Percentiles rank a stretch among this genome's conserved stretches.
Conservation (phyloP, 2,329 filamentous ascomycete species). For the Apiospora aurea region DNA sequence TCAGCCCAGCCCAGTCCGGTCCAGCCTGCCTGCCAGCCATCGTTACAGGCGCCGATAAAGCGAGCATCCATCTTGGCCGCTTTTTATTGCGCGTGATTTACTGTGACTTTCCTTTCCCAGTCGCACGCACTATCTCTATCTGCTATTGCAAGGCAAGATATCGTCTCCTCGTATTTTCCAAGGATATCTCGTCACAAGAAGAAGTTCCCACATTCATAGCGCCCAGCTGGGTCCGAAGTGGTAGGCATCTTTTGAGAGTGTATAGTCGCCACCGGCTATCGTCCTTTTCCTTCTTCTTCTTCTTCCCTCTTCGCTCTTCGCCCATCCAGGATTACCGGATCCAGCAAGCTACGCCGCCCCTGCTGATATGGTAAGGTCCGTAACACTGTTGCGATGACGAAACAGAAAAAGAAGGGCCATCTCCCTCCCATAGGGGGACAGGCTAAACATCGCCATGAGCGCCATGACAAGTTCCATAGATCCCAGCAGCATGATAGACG, state of each 20-base stretch:
- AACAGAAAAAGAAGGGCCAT: constrained; percentile 42
- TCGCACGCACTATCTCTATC: constrained; percentile 24
- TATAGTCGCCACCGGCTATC: constrained; percentile 6
- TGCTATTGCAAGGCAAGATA: constrained; percentile 24
- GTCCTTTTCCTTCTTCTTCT: not conserved
- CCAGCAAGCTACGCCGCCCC: constrained; percentile 6
- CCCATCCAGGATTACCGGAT: constrained; percentile 6
- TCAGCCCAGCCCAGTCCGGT: not conserved
- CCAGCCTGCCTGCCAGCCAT: not conserved
- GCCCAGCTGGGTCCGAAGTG: constrained; percentile 24
- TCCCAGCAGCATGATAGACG: constrained; percentile 36
- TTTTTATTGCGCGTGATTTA: constrained; percentile 22
- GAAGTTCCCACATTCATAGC: constrained; percentile 23
- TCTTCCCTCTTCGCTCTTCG: constrained; percentile 4
- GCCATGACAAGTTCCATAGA: constrained; percentile 41
- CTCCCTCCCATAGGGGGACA: constrained; percentile 35
- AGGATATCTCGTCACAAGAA: constrained; percentile 25
- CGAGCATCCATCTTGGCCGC: constrained; percentile 18
- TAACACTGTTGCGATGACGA: constrained; percentile 40
- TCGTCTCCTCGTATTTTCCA: constrained; percentile 24
- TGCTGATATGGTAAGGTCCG: constrained; percentile 44
- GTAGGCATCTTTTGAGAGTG: constrained; percentile 23
- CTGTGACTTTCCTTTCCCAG: constrained; percentile 24
- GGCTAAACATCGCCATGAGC: constrained; percentile 32
- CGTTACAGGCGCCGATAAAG: constrained; percentile 21